phyloP scores from a whole-genome alignment of 208 protist species.

The Acanthamoeba royreba region DNA sequence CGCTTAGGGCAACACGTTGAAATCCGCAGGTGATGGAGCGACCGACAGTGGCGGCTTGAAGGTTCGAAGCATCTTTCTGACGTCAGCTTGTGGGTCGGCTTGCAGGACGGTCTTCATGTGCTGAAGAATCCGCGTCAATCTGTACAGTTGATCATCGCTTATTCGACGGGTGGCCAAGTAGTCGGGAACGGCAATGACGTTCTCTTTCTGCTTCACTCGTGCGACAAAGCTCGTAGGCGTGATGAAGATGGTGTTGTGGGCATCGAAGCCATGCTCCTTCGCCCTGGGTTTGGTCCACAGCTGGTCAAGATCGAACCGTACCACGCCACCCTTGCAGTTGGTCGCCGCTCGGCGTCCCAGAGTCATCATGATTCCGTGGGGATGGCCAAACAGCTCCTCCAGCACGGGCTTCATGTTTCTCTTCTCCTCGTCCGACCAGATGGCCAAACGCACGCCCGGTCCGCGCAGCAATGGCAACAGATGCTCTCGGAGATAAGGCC shows the following conservation, averaged over 20 bases:
- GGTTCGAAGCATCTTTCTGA: background rate
- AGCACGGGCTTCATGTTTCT: background rate
- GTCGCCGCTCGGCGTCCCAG: background rate
- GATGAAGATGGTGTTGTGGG: background rate
- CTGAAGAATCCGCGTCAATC: background rate
- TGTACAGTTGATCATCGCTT: background rate
- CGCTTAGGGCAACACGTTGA: too few species aligned
- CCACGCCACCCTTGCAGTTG: background rate
- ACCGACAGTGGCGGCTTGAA: too few species aligned
- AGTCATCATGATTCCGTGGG: background rate
- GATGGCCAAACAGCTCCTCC: background rate
- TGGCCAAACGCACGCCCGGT: background rate
- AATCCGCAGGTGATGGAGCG: too few species aligned
- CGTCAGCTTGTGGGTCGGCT: background rate
- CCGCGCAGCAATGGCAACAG: background rate
- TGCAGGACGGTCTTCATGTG: background rate
- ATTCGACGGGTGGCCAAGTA: background rate
- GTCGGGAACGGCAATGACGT: background rate
- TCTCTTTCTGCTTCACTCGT: background rate
- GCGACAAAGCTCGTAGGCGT: background rate
- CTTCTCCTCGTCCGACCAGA: background rate
- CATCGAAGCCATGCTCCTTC: background rate
- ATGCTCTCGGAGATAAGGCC: background rate
- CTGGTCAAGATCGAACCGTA: background rate
- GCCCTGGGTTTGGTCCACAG: background rate